Conservation (phyloP, 352 stramenopile species). For the Thraustotheca clavata region DNA sequence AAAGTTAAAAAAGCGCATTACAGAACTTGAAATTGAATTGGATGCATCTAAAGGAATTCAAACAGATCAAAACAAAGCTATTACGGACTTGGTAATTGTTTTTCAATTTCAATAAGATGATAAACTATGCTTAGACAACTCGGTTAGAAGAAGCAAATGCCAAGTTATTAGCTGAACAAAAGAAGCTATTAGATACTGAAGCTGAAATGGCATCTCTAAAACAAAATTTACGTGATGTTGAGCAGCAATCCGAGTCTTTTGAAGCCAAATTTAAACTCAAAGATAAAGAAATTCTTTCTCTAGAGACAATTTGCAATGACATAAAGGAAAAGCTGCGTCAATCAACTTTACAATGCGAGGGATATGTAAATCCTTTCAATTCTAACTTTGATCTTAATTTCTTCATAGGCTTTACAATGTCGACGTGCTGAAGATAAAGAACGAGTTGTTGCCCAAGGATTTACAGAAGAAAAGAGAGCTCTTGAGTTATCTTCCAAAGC, state of each 20-base stretch:
- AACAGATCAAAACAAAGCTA: neutral
- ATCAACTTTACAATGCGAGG: slow-evolving; percentile 22
- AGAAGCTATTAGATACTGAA: neutral
- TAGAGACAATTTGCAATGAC: slow-evolving; percentile 22
- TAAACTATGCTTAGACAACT: too few relatives aligned
- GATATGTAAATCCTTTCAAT: neutral
- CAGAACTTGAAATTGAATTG: slow-evolving; percentile 11
- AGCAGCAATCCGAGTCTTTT: slow-evolving; percentile 20
- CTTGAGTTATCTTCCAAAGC: neutral
- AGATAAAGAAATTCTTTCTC: neutral
- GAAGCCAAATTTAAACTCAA: slow-evolving; percentile 13
- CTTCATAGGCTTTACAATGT: neutral
- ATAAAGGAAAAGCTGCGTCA: slow-evolving; percentile 24
- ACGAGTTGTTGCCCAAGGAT: neutral
- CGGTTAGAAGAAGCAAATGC: too few relatives aligned
- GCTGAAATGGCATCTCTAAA: neutral
- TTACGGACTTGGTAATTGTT: neutral
- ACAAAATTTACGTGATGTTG: too few relatives aligned
- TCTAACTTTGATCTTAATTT: neutral
- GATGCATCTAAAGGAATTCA: neutral
- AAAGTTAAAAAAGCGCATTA: slow-evolving; percentile 4
- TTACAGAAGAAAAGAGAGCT: neutral
- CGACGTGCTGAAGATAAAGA: neutral
- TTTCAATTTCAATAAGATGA: neutral
- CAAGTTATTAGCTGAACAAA: too few relatives aligned